These are phyloP conservation scores for Vitis vinifera DNA, from an alignment of 164 flowering plant genomes.

Conservation along the genomic window DNA sequence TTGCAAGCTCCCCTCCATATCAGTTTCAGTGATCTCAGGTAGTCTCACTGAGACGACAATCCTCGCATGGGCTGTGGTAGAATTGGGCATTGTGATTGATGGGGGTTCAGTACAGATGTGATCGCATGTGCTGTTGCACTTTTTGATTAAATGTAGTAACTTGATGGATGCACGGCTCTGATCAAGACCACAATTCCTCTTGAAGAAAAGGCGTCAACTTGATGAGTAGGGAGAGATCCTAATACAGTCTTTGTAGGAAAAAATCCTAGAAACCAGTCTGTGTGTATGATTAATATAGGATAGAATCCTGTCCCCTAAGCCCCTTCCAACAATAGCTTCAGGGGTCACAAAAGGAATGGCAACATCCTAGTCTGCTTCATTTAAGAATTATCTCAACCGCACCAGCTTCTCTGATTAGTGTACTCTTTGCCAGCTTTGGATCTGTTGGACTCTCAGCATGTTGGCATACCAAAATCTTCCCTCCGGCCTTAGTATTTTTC, in stretches of 20 bases:
- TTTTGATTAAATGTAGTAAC: conserved; percentile 43
- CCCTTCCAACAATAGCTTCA: conserved; percentile 57
- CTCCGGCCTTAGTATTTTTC: conserved; percentile 55
- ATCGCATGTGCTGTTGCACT: conserved; percentile 57
- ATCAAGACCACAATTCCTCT: conserved; percentile 70
- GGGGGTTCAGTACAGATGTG: conserved; percentile 63
- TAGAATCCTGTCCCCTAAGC: conserved; percentile 43
- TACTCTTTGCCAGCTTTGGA: conserved; percentile 62
- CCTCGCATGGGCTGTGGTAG: no score
- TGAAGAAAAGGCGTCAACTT: conserved; percentile 74
- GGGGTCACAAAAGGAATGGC: conserved; percentile 75
- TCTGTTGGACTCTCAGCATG: conserved; percentile 64
- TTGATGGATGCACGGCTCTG: conserved; percentile 59
- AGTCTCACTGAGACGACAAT: no score
- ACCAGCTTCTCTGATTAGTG: conserved; percentile 70
- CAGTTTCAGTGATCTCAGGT: no score
- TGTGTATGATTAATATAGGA: conserved; percentile 56
- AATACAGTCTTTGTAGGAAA: conserved; percentile 56
- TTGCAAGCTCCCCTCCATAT: no score
- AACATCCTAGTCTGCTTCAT: conserved; percentile 63
- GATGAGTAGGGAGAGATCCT: conserved; percentile 65
- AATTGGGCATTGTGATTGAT: conserved; percentile 59
- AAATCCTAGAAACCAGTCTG: conserved; percentile 56
- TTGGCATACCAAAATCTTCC: conserved; percentile 69
- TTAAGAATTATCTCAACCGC: conserved; percentile 80